Evolutionary conservation across 306 rosid species (phyloP), one percentile per base, ranked within the genome.

Genomic region (Coriaria nepalensis): DNA sequence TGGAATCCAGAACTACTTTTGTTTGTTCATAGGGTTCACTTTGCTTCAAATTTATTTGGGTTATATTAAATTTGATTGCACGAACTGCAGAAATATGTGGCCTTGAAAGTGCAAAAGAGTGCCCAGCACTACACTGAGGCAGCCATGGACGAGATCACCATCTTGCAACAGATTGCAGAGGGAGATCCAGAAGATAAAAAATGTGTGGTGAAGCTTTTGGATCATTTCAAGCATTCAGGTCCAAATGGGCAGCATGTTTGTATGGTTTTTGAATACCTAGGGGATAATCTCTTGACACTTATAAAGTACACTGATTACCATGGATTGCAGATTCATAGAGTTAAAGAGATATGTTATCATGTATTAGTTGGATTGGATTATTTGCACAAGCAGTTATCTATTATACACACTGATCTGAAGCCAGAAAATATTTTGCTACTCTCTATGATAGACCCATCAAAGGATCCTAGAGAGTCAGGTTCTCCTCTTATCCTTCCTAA

Each of bases 121-220:
- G 97, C 97, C 40, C 93, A 86, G 58, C 97, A 88, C 78, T 88
- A 88, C 65, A 81, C 97, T 0, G 97, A 88, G 68, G 97, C 97
- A 0, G 97, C 97, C 0, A 66, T 83, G 93, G 97, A 88, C 15
- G 97, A 88, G 77, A 84, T 88, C 64, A 78, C 86, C 8, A 88
- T 88, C 57, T 70, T 88, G 76, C 78, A 84, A 65, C 97, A 88
- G 76, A 70, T 81, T 57, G 95, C 93, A 5, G 95, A 83, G 55
- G 95, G 95, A 55, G 95, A 88, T 66, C 66, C 73, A 0, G 82
- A 68, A 8, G 95, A 84, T 74, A 74, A 72, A 40, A 88, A 81
- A 33, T 88, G 95, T 48, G 97, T 83, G 44, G 95, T 88, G 71
- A 88, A 88, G 78, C 95, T 88, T 55, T 70, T 83, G 77, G 97